Evolutionary conservation across 352 stramenopile species (phyloP).

Genomic region (Paralagenidium karlingii): DNA sequence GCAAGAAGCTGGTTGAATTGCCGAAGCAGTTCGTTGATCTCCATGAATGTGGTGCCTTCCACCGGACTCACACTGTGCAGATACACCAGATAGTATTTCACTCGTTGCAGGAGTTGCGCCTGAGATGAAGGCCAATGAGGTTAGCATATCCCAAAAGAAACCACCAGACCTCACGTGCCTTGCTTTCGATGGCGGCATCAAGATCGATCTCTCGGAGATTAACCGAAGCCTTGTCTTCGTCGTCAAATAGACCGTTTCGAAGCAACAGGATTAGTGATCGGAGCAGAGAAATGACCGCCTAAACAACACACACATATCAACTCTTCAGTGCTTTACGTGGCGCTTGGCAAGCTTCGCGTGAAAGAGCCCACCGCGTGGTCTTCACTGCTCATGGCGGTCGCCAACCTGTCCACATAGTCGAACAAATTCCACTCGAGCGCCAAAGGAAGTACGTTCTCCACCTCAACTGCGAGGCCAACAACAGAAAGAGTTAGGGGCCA

Average conservation of each 20-base stretch:
- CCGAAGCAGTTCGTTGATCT: conserved; percentile 27
- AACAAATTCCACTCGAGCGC: conserved; percentile 64
- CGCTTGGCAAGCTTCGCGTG: no score
- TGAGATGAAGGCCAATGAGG: no score
- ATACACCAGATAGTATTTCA: conserved; percentile 69
- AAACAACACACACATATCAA: no score
- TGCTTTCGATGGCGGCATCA: no score
- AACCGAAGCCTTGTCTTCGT: no score
- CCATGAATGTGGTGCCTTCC: conserved; percentile 44
- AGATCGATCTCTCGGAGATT: no score
- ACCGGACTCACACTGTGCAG: conserved; percentile 56
- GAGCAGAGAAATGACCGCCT: conserved; percentile 44
- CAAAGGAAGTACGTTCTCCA: conserved; percentile 42
- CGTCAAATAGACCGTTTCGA: conserved; percentile 41
- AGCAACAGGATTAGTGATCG: conserved; percentile 38
- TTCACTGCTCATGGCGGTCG: conserved; percentile 75
- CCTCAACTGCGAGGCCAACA: conserved; percentile 16
- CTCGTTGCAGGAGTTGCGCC: no score
- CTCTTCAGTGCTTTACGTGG: no score
- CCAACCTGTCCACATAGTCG: conserved; percentile 43
- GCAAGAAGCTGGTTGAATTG: conserved; percentile 25
- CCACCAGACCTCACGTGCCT: no score
- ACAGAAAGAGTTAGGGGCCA: conserved; percentile 7
- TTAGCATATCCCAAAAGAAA: no score
- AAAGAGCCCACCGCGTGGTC: conserved; percentile 44